Evolutionary conservation across 1,139 yeast species (phyloP).

Genomic region (Diutina mesorugosa): DNA sequence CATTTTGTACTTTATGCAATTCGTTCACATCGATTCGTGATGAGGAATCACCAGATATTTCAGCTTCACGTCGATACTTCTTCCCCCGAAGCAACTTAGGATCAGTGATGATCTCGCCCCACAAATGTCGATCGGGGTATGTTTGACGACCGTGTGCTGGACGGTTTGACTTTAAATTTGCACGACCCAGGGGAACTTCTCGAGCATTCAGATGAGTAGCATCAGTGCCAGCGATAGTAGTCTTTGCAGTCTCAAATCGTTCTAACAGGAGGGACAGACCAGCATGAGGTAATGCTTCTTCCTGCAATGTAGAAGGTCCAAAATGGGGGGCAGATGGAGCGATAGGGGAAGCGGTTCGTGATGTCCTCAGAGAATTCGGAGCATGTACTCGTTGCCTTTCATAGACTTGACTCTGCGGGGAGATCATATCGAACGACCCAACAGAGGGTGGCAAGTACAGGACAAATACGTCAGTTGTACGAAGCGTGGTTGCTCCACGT

Average conservation of each 20-base stretch:
- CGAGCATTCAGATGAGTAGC: neutral
- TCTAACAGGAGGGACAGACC: neutral
- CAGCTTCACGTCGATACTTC: neutral
- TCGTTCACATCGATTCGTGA: neutral
- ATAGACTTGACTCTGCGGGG: neutral
- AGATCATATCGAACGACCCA: neutral
- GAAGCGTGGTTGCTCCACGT: neutral
- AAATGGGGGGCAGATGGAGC: neutral
- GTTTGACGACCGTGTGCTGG: neutral
- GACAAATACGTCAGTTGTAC: neutral
- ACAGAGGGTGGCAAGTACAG: neutral
- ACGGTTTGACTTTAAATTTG: neutral
- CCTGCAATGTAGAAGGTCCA: neutral
- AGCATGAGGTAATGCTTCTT: neutral
- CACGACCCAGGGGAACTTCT: neutral
- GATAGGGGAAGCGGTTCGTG: neutral
- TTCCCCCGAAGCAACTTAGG: neutral
- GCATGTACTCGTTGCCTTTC: neutral
- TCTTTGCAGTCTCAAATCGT: constrained; percentile 1
- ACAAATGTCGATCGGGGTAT: neutral
- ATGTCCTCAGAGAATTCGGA: neutral
- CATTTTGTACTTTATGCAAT: neutral
- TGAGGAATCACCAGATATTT: neutral
- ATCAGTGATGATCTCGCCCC: neutral
- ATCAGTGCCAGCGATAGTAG: neutral